phyloP scores from a whole-genome alignment of 2,329 filamentous ascomycete species.

The Nemania diffusa region DNA sequence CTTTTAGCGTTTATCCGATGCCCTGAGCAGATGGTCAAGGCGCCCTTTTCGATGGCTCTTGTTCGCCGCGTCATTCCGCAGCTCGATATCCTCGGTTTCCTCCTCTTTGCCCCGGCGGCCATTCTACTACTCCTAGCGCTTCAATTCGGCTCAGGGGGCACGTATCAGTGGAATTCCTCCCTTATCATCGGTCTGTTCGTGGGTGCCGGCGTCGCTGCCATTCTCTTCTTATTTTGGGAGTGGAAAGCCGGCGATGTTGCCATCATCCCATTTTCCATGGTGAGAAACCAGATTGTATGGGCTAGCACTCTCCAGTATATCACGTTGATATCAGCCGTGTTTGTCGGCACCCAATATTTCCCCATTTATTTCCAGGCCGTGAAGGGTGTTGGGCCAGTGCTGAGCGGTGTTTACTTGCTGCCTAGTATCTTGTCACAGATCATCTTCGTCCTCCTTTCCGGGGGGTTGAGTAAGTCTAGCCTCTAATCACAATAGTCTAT shows the following conservation, averaged over 20 bases:
- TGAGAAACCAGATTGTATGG: constrained; percentile 57
- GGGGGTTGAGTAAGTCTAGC: constrained; percentile 40
- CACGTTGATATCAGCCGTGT: constrained; percentile 56
- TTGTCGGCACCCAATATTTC: constrained; percentile 50
- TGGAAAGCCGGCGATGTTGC: constrained; percentile 56
- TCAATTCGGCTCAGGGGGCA: constrained; percentile 55
- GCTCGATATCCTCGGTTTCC: constrained; percentile 57
- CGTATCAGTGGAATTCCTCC: constrained; percentile 53
- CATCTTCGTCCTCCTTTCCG: constrained; percentile 67
- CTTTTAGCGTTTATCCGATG: constrained; percentile 50
- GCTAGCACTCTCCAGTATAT: constrained; percentile 55
- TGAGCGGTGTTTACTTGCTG: constrained; percentile 50
- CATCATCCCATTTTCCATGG: constrained; percentile 60
- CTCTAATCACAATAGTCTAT: neutral
- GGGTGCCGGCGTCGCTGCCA: constrained; percentile 48
- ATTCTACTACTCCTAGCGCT: constrained; percentile 58
- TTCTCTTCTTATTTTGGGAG: constrained; percentile 57
- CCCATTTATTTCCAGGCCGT: constrained; percentile 50
- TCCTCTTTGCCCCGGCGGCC: constrained; percentile 55
- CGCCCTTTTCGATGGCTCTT: constrained; percentile 39
- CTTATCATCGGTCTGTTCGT: constrained; percentile 55
- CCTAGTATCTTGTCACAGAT: constrained; percentile 52
- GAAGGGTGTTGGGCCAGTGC: constrained; percentile 44
- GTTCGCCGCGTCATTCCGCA: constrained; percentile 47
- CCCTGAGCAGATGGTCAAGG: constrained; percentile 52